Base-by-base conservation (phyloP, 768 basidiomycete genomes). In the Boletus reticulatus region DNA sequence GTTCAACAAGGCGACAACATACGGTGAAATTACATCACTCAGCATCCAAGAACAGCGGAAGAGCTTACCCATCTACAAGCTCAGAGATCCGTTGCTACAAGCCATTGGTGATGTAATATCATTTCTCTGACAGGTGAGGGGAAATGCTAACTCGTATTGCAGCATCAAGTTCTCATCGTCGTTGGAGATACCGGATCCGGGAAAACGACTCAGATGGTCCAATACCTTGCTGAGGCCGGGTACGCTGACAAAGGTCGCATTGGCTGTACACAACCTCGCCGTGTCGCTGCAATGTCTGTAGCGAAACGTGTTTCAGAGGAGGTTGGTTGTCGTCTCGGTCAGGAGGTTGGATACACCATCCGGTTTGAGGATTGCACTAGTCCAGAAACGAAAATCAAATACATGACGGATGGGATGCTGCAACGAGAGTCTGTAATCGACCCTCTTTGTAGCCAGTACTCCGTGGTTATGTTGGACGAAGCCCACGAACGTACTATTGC, bases 331-430 rank as follows among this genome's bases (percentile, higher is more conserved):
- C 85, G 97, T 16, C 77, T 99, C 10, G 97, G 97, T 7, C 93
- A 95, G 68, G 97, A 98, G 71, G 96, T 99, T 58, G 97, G 97
- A 8, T 99, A 99, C 70, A 91, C 91, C 7, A 98, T 99, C 64
- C 96, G 97, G 77, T 99, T 99, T 72, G 97, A 99, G 76, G 97
- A 99, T 72, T 94, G 96, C 73, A 98, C 97, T 7, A 90, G 94
- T 67, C 96, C 97, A 4, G 97, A 99, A 74, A 98, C 97, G 4
- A 87, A 90, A 67, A 99, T 99, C 81, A 99, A 98, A 74, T 99
- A 97, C 81, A 98, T 99, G 97, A 99, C 97, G 66, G 97, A 98
- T 68, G 97, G 97, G 77, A 98, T 99, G 94, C 81, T 99, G 24
- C 92, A 98, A 67, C 84, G 97, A 74, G 97, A 99, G 78, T 93